phyloP scores from a whole-genome alignment of 441 rosid species.

The Pelargonium exstipulatum region DNA sequence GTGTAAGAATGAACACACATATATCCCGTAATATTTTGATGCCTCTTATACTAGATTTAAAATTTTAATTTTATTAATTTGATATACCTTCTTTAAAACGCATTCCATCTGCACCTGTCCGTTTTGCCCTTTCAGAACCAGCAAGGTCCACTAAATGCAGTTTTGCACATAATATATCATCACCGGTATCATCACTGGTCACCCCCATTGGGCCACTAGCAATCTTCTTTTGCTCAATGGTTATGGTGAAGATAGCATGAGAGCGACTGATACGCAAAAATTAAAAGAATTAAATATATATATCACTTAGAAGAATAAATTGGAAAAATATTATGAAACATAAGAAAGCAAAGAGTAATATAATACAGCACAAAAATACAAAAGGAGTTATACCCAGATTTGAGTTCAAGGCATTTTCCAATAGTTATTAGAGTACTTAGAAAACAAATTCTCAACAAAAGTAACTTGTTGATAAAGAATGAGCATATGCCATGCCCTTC shows the following conservation, averaged over 20 bases:
- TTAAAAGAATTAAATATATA: not conserved
- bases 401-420: not conserved
- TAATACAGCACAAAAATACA: not conserved
- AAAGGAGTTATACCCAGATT: not conserved
- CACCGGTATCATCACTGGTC: slow-evolving; percentile 44
- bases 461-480: not conserved
- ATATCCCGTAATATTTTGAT: not conserved
- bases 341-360: not conserved
- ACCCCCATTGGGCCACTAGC: slow-evolving; percentile 28
- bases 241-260: slow-evolving; percentile 91
- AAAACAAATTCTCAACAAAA: not conserved
- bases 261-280: slow-evolving; percentile 60
- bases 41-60: not conserved
- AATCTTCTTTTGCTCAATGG: slow-evolving; percentile 84
- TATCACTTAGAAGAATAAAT: not conserved
- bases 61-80: not conserved
- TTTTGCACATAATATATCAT: slow-evolving; percentile 82
- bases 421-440: not conserved
- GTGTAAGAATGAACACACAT: not conserved
- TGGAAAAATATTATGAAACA: not conserved
- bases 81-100: slow-evolving; percentile 87
- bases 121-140: slow-evolving; percentile 92
- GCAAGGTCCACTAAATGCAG: slow-evolving; percentile 96
- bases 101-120: slow-evolving; percentile 94
- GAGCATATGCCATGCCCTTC: not conserved